phyloP scores from a whole-genome alignment of 352 stramenopile genomes.

The Phytopythium kandeliae region DNA sequence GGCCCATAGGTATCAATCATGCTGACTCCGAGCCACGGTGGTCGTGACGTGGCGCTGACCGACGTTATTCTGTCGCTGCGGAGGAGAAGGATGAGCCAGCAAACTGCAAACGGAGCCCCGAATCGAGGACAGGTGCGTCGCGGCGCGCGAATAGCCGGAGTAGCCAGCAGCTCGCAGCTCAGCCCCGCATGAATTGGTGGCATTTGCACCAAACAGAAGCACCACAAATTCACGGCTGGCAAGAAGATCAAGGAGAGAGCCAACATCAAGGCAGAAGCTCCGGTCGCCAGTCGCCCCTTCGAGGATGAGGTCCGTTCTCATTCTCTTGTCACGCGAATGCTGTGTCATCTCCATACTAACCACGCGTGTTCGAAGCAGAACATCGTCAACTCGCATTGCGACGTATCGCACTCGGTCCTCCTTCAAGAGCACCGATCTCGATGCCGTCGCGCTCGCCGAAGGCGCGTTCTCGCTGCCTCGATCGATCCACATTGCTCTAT shows the following conservation, averaged over 20 bases:
- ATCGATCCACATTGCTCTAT: background rate
- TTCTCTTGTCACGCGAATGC: background rate
- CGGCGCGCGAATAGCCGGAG: no score
- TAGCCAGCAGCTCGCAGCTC: no score
- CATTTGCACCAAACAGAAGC: background rate
- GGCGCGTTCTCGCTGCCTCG: slow-evolving; percentile 15
- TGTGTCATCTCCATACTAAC: no score
- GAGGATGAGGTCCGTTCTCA: background rate
- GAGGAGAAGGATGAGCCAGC: background rate
- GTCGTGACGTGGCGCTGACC: background rate
- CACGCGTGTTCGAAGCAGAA: slow-evolving; percentile 28
- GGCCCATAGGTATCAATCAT: background rate
- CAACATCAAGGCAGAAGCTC: slow-evolving; percentile 2
- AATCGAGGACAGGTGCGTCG: slow-evolving; percentile 1
- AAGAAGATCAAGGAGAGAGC: background rate
- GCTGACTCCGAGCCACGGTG: background rate
- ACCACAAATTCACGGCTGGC: background rate
- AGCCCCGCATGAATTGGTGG: no score
- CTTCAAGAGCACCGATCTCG: slow-evolving; percentile 62
- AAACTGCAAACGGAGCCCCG: background rate
- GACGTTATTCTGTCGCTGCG: background rate
- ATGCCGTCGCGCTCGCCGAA: slow-evolving; percentile 47
- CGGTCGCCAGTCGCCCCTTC: background rate
- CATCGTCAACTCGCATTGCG: slow-evolving; percentile 64
- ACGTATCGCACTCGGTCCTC: slow-evolving; percentile 49